Evolutionary conservation across 192 early-diverging fungal species (phyloP).

Genomic region (Geranomyces michiganensis): DNA sequence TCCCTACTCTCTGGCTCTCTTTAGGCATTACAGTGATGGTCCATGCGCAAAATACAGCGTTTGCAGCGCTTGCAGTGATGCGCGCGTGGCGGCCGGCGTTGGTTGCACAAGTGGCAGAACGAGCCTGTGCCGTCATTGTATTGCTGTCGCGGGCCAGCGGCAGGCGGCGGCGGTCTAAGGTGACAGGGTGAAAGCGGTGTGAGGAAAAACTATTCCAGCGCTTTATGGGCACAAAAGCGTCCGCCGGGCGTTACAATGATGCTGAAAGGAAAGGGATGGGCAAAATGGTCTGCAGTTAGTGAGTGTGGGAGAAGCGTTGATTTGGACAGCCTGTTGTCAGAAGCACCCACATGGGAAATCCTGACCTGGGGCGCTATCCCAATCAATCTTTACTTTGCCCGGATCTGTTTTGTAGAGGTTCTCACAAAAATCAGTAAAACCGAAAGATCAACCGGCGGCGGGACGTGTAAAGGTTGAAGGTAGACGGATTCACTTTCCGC

Average conservation of each 20-base stretch:
- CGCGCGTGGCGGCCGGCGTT: constrained; percentile 17
- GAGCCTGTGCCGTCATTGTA: background rate
- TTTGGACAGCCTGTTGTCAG: too few relatives aligned
- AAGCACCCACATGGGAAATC: background rate
- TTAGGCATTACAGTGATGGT: constrained; percentile 23
- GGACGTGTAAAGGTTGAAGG: too few relatives aligned
- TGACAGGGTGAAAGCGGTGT: background rate
- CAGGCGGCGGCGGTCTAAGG: background rate
- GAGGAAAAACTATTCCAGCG: too few relatives aligned
- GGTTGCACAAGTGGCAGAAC: constrained; percentile 16
- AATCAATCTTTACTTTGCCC: constrained; percentile 3
- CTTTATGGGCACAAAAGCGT: too few relatives aligned
- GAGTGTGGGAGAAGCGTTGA: too few relatives aligned
- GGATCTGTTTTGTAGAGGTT: constrained; percentile 5
- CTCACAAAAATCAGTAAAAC: too few relatives aligned
- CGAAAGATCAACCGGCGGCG: too few relatives aligned
- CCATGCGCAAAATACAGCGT: constrained; percentile 27
- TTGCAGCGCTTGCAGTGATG: constrained; percentile 27
- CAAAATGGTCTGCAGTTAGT: too few relatives aligned
- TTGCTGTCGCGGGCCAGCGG: background rate
- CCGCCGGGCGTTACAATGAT: too few relatives aligned
- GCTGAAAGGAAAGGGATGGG: too few relatives aligned
- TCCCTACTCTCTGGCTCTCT: background rate
- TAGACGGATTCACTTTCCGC: background rate
- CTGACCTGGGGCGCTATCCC: constrained; percentile 17